A percentile compares a stretch with the other conserved stretches of the same genome.
phyloP scores from a whole-genome alignment of 2,329 filamentous ascomycete genomes.

The Aspergillus phoenicis region DNA sequence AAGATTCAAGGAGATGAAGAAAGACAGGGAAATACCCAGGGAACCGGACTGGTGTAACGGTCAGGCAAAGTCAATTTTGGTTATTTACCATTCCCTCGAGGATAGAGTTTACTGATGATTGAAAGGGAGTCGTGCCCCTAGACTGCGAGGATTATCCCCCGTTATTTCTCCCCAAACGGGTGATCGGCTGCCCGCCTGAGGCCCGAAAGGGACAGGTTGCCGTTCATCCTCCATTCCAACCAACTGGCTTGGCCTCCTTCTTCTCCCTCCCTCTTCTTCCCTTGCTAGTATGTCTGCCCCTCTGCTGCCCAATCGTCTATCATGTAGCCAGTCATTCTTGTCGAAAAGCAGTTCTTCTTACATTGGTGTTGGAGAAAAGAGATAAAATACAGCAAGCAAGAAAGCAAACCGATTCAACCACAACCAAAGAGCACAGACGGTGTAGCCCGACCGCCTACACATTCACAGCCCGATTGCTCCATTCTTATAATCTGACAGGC shows the following conservation, averaged over 20 bases:
- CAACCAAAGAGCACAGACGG: background rate
- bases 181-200: background rate
- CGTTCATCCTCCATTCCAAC: background rate
- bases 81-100: background rate
- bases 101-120: background rate
- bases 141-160: background rate
- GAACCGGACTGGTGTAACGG: background rate
- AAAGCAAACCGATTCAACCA: background rate
- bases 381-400: background rate
- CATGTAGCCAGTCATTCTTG: conserved; percentile 2
- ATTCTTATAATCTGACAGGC: background rate
- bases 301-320: conserved; percentile 7
- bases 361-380: background rate
- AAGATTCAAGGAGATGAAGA: background rate
- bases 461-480: background rate
- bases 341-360: background rate
- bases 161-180: background rate
- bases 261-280: background rate
- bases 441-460: background rate
- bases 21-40: background rate
- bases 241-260: background rate
- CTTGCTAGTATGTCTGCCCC: background rate
- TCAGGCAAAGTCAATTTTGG: background rate
- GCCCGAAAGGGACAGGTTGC: conserved; percentile 2
- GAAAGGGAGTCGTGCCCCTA: background rate